phyloP scores from a whole-genome alignment of 192 early-diverging fungal genomes.

The Ambispora gerdemannii region DNA sequence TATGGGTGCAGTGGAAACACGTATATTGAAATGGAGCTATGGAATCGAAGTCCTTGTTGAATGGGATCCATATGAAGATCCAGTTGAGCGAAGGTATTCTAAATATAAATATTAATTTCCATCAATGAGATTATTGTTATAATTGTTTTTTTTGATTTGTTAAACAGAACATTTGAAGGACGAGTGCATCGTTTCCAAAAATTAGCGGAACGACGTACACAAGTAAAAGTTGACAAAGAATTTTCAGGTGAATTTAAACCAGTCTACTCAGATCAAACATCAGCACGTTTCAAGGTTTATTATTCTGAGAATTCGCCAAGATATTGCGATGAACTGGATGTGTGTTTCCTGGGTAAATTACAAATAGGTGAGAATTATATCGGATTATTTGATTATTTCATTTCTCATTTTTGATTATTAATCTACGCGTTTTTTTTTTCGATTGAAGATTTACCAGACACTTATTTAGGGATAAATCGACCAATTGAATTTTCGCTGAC shows the following conservation, averaged over 20 bases:
- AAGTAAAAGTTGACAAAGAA: conserved; percentile 11
- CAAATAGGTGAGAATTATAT: background rate
- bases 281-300: conserved; percentile 8
- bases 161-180: background rate
- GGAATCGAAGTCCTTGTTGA: background rate
- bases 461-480: background rate
- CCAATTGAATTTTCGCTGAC: conserved; percentile 19
- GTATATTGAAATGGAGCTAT: conserved; percentile 19
- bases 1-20: background rate
- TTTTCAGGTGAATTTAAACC: conserved; percentile 7
- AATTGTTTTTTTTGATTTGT: background rate
- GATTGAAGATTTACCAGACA: conserved; percentile 2
- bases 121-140: background rate
- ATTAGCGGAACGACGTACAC: background rate
- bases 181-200: background rate
- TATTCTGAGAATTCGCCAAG: background rate
- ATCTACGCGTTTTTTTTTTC: no score
- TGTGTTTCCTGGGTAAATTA: conserved; percentile 9
- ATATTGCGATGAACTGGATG: conserved; percentile 15
- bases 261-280: background rate
- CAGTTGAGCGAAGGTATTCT: background rate
- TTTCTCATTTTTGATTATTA: background rate
- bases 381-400: background rate
- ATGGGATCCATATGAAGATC: background rate
- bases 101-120: background rate